Conservation (phyloP, 2,329 filamentous ascomycete genomes). For the Stagonosporopsis tanaceti region DNA sequence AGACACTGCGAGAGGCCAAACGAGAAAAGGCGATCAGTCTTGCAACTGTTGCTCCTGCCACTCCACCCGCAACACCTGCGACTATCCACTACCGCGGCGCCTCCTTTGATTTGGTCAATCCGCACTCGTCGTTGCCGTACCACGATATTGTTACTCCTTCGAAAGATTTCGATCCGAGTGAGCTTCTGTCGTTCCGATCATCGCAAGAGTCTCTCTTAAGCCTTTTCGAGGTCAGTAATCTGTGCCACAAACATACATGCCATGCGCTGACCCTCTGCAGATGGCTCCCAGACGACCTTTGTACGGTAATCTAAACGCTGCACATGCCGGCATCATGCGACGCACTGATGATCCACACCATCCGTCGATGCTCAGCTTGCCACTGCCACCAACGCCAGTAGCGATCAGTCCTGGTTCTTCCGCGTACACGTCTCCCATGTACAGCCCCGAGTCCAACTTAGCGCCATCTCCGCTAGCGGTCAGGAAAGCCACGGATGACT, state of each 20-base stretch:
- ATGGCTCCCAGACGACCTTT: constrained; percentile 44
- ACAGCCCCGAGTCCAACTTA: constrained; percentile 35
- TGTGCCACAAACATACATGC: not conserved
- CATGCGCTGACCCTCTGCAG: constrained; percentile 20
- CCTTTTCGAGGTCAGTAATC: constrained; percentile 29
- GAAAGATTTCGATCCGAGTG: constrained; percentile 44
- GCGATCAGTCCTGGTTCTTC: constrained; percentile 40
- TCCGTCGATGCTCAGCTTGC: constrained; percentile 26
- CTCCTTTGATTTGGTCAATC: constrained; percentile 52
- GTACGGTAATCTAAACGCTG: constrained; percentile 41
- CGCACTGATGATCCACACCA: constrained; percentile 27
- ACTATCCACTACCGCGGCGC: constrained; percentile 50
- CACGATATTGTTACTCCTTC: constrained; percentile 50
- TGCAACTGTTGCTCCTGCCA: constrained; percentile 39
- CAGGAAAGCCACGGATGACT: constrained; percentile 30
- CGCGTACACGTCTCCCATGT: constrained; percentile 35
- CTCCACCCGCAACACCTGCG: constrained; percentile 49
- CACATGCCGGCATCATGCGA: constrained; percentile 40
- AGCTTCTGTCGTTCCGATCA: constrained; percentile 38
- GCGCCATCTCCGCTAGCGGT: constrained; percentile 31
- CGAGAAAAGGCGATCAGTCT: constrained; percentile 30
- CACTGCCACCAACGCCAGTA: constrained; percentile 36
- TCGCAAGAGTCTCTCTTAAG: constrained; percentile 31
- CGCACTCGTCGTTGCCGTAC: constrained; percentile 46
- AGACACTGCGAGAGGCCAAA: constrained; percentile 25